Evolutionary conservation across 306 rosid species (phyloP).

Genomic region (Bauhinia variegata): DNA sequence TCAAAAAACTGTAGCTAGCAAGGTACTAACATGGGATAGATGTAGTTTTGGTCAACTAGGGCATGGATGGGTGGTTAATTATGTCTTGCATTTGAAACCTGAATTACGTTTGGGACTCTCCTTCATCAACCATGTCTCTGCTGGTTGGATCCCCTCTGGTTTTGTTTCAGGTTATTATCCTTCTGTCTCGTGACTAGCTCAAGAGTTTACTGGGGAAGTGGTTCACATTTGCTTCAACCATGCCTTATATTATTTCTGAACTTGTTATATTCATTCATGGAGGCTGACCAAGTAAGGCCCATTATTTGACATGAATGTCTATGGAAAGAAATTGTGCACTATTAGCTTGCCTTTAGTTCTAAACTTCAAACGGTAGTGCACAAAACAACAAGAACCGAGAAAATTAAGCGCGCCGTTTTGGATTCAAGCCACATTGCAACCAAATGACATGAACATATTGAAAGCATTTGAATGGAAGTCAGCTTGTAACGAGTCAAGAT

Average conservation of each 20-base stretch:
- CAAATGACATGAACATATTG: background rate
- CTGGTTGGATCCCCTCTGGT: conserved; percentile 95
- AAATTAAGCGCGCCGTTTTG: background rate
- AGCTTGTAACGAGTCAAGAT: conserved; percentile 22
- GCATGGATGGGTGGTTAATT: conserved; percentile 55
- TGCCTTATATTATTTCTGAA: conserved; percentile 24
- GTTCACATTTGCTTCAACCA: conserved; percentile 70
- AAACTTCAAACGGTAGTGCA: conserved; percentile 10
- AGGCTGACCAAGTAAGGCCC: no score
- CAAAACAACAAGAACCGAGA: background rate
- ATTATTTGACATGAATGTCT: background rate
- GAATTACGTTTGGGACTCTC: conserved; percentile 49
- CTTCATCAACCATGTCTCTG: conserved; percentile 68
- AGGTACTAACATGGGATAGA: conserved; percentile 86
- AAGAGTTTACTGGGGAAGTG: conserved; percentile 81
- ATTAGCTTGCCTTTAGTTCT: conserved; percentile 19
- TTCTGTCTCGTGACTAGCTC: background rate
- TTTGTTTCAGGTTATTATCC: conserved; percentile 79
- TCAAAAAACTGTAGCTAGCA: conserved; percentile 59
- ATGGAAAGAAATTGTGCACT: background rate
- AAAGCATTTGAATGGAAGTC: conserved; percentile 5
- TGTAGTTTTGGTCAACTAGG: conserved; percentile 87
- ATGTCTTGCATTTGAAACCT: conserved; percentile 55
- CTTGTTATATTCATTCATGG: background rate
- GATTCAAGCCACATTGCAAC: conserved; percentile 20